Base-by-base conservation (phyloP, 2,329 filamentous ascomycete species). In the Epichloe scottii region DNA sequence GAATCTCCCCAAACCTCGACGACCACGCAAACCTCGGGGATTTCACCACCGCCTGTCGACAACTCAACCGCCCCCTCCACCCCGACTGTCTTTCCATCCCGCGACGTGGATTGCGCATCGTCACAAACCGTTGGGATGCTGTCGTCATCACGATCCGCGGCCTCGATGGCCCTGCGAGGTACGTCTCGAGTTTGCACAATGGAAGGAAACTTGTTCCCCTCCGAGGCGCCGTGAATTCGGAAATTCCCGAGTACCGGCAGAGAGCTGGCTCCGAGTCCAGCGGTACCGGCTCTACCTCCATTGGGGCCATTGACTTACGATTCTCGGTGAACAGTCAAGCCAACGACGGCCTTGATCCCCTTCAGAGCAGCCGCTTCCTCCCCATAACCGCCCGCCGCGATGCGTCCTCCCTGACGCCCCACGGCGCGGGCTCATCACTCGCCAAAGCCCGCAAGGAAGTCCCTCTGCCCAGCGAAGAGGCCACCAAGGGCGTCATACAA, bases 401-500 rank as follows among this genome's bases (percentile, higher is more conserved):
- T 63, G 84, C 85, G 55, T 76, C 75, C 49, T 71, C 75, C 55
- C 62, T 78, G 51, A 69, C 76, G 55, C 71, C 77, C 60, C 72
- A 79, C 63, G 73, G 72, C 53, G 73, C 75, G 53, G 71, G 79
- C 41, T 65, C 63, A 65, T 66, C 77, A 70, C 59, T 82, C 64
- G 66, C 76, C 71, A 64, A 74, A 70, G 64, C 72, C 60, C 79
- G 82, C 60, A 79, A 78, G 65, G 85, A 91, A 71, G 86, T 93
- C 52, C 82, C 81, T 56, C 75, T 93, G 54, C 74, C 85, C 57
- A 90, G 85, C 68, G 82, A 94, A 71, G 84, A 89, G 69, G 76
- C 76, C 57, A 87, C 84, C 69, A 88, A 91, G 75, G 82, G 86
- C 60, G 80, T 81, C 53, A 74, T 91, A 62, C 86, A 94, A 82